Evolutionary conservation across 768 basidiomycete species (phyloP), one percentile per base, ranked within the genome.

Genomic region (Gloeophyllum trabeum): DNA sequence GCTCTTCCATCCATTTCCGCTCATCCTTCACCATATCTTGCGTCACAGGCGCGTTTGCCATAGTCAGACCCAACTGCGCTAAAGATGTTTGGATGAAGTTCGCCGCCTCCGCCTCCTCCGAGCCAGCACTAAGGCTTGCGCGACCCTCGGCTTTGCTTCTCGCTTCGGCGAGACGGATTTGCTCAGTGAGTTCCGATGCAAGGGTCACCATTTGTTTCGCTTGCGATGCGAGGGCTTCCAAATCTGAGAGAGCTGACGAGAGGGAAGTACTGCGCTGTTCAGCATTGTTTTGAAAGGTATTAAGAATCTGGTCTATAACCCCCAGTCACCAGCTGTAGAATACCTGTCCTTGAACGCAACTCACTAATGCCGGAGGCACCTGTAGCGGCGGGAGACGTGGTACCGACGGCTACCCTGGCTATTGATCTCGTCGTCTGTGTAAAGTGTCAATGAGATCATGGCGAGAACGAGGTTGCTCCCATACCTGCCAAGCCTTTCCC

Each of bases 171-270:
- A 73, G 71, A 5, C 81, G 79, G 20, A 96, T 68, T 47, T 77
- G 85, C 43, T 86, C 77, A 53, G 89, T 92, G 47, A 98, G 73
- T 26, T 93, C 83, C 40, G 80, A 81, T 2, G 94, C 92, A 19
- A 97, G 70, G 23, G 75, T 75, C 43, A 93, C 92, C 80, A 98
- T 94, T 50, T 93, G 90, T 48, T 78, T 82, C 1, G 92, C 91
- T 55, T 93, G 87, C 38, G 81, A 67, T 84, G 87, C 92, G 36
- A 98, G 62, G 0, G 82, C 83, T 55, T 97, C 90, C 24, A 98
- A 71, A 54, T 98, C 96, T 49, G 78, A 69, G 24, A 97, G 67
- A 0, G 91, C 86, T 48, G 80, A 76, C 20, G 70, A 69, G 63
- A 98, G 74, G 48, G 79, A 69, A 5, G 70, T 72, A 35, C 79